These are phyloP conservation scores for Phytophthora aleatoria DNA, from an alignment of 352 stramenopile species.

Conservation along the genomic window DNA sequence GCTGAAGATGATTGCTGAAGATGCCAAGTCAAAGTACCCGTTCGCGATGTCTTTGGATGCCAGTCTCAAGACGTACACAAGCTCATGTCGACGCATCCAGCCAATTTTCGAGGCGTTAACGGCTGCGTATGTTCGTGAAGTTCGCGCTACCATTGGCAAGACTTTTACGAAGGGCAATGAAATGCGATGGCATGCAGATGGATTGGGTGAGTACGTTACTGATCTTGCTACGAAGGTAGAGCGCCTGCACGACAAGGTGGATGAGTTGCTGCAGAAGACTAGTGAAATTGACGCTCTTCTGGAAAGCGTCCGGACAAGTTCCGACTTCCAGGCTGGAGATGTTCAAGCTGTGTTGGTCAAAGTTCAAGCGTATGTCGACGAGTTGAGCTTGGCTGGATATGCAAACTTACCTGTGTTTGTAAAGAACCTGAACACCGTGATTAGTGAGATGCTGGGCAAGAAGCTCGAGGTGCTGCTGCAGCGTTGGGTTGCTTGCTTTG, in stretches of 20 bases:
- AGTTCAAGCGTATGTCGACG: constrained; percentile 93
- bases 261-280: constrained; percentile 95
- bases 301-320: constrained; percentile 60
- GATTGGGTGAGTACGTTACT: constrained; percentile 86
- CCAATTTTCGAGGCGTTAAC: constrained; percentile 84
- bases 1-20: constrained; percentile 94
- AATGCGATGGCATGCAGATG: constrained; percentile 89
- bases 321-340: constrained; percentile 58
- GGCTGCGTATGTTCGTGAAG: constrained; percentile 77
- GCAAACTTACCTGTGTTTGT: constrained; percentile 93
- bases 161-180: constrained; percentile 90
- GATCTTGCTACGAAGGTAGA: constrained; percentile 94
- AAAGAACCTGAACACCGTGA: constrained; percentile 89
- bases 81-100: constrained; percentile 76
- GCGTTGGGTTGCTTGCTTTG: constrained; percentile 79
- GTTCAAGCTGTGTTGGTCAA: constrained; percentile 75
- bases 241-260: constrained; percentile 97
- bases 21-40: constrained; percentile 97
- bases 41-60: constrained; percentile 97
- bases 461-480: constrained; percentile 72
- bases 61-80: constrained; percentile 95
- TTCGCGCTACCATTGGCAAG: constrained; percentile 87
- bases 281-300: constrained; percentile 93
- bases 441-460: constrained; percentile 83
- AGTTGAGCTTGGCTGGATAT: constrained; percentile 95